Evolutionary conservation across 352 stramenopile genomes (phyloP).

Genomic region (Pythium biforme): DNA sequence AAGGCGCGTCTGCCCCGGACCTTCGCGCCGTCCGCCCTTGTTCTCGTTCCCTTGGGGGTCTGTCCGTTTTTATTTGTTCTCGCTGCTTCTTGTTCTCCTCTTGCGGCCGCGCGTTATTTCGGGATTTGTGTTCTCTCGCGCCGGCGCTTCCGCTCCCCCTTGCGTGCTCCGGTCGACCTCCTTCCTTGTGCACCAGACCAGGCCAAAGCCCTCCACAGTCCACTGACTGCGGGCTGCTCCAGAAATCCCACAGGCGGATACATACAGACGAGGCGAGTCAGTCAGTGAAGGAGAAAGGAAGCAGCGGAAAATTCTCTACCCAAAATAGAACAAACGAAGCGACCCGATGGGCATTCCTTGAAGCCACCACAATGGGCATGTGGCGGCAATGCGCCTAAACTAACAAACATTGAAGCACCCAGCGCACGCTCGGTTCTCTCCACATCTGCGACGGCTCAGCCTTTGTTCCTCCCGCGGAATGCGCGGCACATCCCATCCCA

Average conservation of each 20-base stretch:
- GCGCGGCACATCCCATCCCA: background rate
- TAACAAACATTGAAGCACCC: background rate
- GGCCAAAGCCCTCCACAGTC: background rate
- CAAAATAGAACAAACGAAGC: slow-evolving; percentile 10
- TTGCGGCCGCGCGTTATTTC: slow-evolving; percentile 11
- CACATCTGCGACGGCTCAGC: slow-evolving; percentile 8
- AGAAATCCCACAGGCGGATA: slow-evolving; percentile 7
- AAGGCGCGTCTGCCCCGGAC: background rate
- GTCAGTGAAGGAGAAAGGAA: slow-evolving; percentile 16
- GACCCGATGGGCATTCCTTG: slow-evolving; percentile 9
- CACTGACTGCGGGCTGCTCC: slow-evolving; percentile 10
- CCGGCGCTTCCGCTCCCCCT: background rate
- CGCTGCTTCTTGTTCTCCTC: background rate
- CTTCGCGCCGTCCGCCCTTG: background rate
- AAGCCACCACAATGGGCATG: background rate
- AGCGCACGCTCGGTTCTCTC: background rate
- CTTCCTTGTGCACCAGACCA: background rate
- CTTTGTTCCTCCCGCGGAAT: background rate
- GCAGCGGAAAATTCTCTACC: slow-evolving; percentile 13
- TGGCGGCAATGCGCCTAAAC: background rate
- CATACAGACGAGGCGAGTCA: slow-evolving; percentile 15
- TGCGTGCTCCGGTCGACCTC: background rate
- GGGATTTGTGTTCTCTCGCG: slow-evolving; percentile 2
- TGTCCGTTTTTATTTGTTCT: slow-evolving; percentile 14
- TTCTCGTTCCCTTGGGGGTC: background rate